Conservation (phyloP, 192 early-diverging fungal genomes). For the Spizellomyces punctatus region DNA sequence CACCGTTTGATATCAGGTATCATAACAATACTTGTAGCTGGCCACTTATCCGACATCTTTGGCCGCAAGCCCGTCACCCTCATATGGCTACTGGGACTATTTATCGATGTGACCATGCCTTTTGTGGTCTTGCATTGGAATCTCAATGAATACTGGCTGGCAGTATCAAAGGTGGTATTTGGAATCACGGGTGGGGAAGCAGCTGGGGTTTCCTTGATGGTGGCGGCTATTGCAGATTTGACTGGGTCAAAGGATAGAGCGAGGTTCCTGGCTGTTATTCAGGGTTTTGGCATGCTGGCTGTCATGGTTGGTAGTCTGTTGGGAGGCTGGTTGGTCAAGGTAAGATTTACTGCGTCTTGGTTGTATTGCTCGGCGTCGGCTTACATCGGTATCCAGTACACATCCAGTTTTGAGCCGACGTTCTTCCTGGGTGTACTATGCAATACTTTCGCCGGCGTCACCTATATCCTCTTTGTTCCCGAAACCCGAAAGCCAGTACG, state of each 20-base stretch:
- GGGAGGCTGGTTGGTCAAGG: constrained; percentile 20
- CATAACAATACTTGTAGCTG: not conserved
- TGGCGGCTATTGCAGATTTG: not conserved
- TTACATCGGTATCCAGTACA: not conserved
- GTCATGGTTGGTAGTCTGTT: not conserved
- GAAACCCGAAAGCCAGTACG: constrained; percentile 6
- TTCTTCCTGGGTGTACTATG: not conserved
- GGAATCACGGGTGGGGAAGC: constrained; percentile 9
- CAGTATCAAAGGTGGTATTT: not conserved
- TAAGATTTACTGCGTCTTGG: not conserved
- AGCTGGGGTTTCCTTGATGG: not conserved
- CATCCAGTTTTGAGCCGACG: constrained; percentile 7
- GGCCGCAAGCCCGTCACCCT: not conserved
- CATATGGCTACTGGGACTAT: not conserved
- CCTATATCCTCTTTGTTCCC: not conserved
- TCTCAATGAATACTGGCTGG: not conserved
- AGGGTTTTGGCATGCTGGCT: not conserved
- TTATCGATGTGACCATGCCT: not conserved
- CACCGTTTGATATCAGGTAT: no score
- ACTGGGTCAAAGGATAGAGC: constrained; percentile 1
- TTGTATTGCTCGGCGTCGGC: no score
- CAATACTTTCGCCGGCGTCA: not conserved
- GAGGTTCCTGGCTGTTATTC: not conserved
- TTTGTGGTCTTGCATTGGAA: not conserved
- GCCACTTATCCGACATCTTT: constrained; percentile 7